Conservation (phyloP, 306 rosid species). For the Morella rubra region DNA sequence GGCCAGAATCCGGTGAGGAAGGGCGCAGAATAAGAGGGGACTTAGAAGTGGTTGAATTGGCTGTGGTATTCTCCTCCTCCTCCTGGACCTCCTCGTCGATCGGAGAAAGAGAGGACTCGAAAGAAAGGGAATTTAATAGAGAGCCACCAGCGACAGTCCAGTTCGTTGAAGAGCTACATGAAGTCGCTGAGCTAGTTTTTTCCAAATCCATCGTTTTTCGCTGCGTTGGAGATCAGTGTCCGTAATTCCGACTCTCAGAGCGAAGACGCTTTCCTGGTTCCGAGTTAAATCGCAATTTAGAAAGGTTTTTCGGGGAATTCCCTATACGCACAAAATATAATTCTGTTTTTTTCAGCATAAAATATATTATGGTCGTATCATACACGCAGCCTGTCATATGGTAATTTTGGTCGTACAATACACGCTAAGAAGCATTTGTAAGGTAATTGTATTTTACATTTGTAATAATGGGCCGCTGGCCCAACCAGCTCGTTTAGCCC, state of each 20-base stretch:
- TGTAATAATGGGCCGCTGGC: no score
- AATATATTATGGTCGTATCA: no score
- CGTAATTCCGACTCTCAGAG: not conserved
- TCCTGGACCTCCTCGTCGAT: constrained; percentile 29
- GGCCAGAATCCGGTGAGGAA: constrained; percentile 53
- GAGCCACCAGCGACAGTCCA: constrained; percentile 59
- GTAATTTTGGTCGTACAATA: no score
- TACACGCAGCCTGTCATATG: no score
- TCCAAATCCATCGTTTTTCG: constrained; percentile 32
- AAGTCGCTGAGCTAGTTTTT: not conserved
- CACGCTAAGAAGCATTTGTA: no score
- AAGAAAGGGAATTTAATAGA: constrained; percentile 40
- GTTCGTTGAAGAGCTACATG: constrained; percentile 44
- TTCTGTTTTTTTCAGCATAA: no score
- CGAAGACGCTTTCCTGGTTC: no score
- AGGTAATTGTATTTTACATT: no score
- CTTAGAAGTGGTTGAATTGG: constrained; percentile 20
- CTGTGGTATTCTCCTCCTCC: not conserved
- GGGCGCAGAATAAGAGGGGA: constrained; percentile 58
- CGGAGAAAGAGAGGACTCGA: constrained; percentile 55
- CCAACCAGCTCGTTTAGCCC: no score
- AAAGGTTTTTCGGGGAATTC: not conserved
- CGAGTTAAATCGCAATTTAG: not conserved
- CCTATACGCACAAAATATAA: not conserved
- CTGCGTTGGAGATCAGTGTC: not conserved